Percentiles rank a stretch among this genome's conserved stretches.
Evolutionary conservation across 139 green algal genomes (phyloP).

Genomic region (Chlamydomonas urium): DNA sequence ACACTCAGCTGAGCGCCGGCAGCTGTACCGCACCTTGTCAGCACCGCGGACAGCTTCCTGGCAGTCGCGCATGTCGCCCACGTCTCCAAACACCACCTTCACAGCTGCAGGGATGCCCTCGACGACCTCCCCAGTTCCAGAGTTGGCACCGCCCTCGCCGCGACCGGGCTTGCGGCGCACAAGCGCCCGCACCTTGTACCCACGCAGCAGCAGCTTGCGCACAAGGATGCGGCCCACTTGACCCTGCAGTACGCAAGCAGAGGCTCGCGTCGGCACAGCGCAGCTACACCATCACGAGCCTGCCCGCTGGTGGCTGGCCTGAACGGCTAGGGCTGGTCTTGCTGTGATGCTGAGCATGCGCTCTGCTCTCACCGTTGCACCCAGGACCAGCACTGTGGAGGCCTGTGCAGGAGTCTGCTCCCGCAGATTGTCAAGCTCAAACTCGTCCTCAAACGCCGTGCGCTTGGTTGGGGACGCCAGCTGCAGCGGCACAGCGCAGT

Average conservation of each 20-base stretch:
- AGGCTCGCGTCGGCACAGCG: no score
- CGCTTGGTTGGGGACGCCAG: constrained; percentile 40
- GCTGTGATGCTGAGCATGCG: no score
- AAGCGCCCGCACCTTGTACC: constrained; percentile 86
- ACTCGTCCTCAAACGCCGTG: neutral
- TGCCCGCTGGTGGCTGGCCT: no score
- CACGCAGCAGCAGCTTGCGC: constrained; percentile 93
- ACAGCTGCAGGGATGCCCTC: constrained; percentile 70
- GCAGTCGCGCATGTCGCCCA: constrained; percentile 72
- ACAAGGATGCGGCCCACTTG: constrained; percentile 87
- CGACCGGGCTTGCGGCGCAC: constrained; percentile 35
- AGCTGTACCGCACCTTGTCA: constrained; percentile 75
- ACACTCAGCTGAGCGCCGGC: no score
- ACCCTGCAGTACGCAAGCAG: no score
- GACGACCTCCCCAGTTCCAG: no score
- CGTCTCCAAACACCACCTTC: constrained; percentile 79
- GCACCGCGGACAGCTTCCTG: constrained; percentile 70
- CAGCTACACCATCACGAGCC: no score
- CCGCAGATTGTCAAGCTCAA: neutral
- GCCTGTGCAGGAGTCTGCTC: constrained; percentile 9
- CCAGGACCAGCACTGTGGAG: constrained; percentile 93
- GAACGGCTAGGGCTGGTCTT: no score
- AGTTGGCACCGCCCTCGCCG: neutral
- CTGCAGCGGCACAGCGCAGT: no score
- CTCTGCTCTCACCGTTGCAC: constrained; percentile 88